These are phyloP conservation scores for Venturia oleaginea DNA, from an alignment of 2,329 filamentous ascomycete genomes.

Conservation along the genomic window DNA sequence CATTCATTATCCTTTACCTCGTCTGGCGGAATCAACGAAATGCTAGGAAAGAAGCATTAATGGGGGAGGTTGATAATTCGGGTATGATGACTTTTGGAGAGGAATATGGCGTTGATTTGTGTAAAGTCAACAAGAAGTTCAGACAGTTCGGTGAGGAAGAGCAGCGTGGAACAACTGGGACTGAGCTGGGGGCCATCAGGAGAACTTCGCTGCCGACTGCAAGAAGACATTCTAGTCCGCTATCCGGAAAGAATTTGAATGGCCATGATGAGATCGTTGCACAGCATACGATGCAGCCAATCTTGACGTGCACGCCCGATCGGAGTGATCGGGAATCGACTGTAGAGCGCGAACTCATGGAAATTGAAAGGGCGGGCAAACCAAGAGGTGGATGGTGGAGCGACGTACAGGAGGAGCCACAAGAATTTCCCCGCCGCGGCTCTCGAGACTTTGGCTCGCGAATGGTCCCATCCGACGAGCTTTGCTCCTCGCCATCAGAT, in stretches of 20 bases:
- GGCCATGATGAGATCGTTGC: background rate
- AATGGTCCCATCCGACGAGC: background rate
- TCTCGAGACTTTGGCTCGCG: background rate
- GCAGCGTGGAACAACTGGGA: background rate
- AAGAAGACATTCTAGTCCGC: background rate
- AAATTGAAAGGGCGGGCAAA: background rate
- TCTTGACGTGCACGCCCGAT: background rate
- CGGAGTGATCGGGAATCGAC: constrained; percentile 1
- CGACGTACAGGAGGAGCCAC: background rate
- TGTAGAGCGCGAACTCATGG: constrained; percentile 1
- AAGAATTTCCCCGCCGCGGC: background rate
- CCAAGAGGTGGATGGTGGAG: constrained; percentile 6
- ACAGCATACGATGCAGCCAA: background rate
- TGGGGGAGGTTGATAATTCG: background rate
- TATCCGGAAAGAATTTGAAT: background rate
- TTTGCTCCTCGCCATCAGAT: background rate
- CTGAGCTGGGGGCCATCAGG: background rate
- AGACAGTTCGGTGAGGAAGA: background rate
- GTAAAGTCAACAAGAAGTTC: constrained; percentile 3
- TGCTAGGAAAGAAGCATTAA: background rate
- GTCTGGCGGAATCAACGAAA: constrained; percentile 5
- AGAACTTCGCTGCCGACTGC: background rate
- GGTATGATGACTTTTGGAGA: constrained; percentile 2
- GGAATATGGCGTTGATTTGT: constrained; percentile 3
- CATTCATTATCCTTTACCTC: background rate